Conservation (phyloP, 768 basidiomycete species). For the Tricholoma furcatifolium region DNA sequence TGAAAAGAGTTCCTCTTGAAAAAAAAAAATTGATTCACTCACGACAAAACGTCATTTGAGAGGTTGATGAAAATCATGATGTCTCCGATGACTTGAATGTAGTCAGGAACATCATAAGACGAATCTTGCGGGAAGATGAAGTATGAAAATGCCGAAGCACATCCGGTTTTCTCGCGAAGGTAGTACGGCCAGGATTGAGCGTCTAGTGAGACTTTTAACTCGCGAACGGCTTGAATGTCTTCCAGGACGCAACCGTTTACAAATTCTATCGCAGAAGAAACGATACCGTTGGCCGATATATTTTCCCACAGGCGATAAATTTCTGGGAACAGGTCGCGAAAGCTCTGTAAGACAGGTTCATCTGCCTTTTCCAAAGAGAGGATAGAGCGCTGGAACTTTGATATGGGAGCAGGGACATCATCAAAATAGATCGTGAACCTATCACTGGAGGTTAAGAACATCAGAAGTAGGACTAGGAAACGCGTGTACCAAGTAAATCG, state of each 20-base stretch:
- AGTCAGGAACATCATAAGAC: neutral
- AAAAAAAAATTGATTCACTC: neutral
- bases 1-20: too few species aligned
- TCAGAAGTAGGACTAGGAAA: neutral
- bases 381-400: neutral
- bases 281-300: neutral
- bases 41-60: neutral
- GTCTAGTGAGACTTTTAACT: neutral
- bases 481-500: neutral
- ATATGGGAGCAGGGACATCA: neutral
- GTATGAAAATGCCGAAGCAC: neutral
- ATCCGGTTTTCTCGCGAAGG: neutral
- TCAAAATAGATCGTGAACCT: neutral
- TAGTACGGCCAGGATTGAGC: neutral
- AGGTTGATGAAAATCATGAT: neutral
- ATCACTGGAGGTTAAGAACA: neutral
- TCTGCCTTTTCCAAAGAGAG: neutral
- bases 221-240: neutral
- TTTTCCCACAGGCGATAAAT: neutral
- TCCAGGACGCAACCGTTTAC: neutral
- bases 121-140: neutral
- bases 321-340: neutral
- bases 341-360: neutral
- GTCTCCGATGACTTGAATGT: neutral
- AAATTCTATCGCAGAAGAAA: neutral